Conservation (phyloP, 23 red algal genomes). For the Chondrus crispus region DNA sequence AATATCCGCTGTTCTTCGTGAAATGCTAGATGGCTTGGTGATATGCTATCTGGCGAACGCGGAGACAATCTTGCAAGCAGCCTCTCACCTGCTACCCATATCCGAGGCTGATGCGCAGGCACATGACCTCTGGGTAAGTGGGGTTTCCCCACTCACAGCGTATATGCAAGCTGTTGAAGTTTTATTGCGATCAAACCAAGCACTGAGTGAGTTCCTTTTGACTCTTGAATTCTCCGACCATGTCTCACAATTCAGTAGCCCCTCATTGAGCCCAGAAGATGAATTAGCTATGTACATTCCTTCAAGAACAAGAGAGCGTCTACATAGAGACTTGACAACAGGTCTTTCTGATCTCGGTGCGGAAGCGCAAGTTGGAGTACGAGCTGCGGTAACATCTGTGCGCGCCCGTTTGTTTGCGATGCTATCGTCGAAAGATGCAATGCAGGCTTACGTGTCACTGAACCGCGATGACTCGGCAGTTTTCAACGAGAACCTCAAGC, state of each 20-base stretch:
- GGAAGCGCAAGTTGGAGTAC: conserved; percentile 48
- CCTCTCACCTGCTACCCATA: conserved; percentile 38
- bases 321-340: conserved; percentile 16
- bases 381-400: background rate
- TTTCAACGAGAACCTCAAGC: background rate
- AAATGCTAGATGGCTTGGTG: conserved; percentile 28
- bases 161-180: conserved; percentile 48
- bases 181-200: conserved; percentile 7
- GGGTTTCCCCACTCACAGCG: conserved; percentile 26
- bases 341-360: conserved; percentile 26
- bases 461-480: background rate
- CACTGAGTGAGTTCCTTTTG: conserved; percentile 7
- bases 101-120: conserved; percentile 36
- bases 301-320: conserved; percentile 31
- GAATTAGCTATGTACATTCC: background rate
- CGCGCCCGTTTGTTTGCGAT: conserved; percentile 24
- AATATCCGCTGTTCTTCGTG: background rate
- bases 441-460: background rate
- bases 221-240: background rate
- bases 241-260: background rate
- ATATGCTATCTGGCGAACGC: conserved; percentile 38
- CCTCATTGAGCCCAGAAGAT: background rate
- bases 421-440: conserved; percentile 8
- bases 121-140: conserved; percentile 12
- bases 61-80: conserved; percentile 54